Base-by-base conservation (phyloP, 2,329 filamentous ascomycete genomes). In the Aspergillus neoniger region DNA sequence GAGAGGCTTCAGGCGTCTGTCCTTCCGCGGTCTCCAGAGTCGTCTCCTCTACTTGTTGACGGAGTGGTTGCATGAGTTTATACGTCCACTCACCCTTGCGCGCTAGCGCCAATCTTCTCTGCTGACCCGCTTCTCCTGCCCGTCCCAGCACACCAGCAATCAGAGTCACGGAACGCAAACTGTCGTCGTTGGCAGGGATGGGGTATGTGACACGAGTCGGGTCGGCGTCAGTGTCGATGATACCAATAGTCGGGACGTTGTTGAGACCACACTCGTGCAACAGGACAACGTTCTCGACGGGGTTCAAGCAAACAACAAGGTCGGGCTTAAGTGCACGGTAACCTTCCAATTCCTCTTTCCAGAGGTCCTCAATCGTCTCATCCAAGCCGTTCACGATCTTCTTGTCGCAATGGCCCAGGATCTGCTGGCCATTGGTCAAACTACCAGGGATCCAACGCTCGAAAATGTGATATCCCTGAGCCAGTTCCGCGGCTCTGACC, bases 171-270 rank as follows among this genome's bases (percentile, higher is more conserved):
- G 89, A 88, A 62, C 95, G 89, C 67, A 96, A 78, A 85, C 92
- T 96, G 82, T 99, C 95, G 73, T 99, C 95, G 76, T 99, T 99
- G 54, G 92, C 92, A 2, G 95, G 95, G 68, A 99, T 97, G 14
- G 91, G 91, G 74, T 99, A 99, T 4, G 95, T 98, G 54, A 98
- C 92, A 86, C 91, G 94, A 0, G 91, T 91, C 0, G 95, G 91
- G 77, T 98, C 91, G 2, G 88, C 89, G 76, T 99, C 91, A 1
- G 95, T 98, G 77, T 99, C 95, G 67, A 98, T 90, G 60, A 99
- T 84, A 50, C 94, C 95, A 70, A 99, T 95, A 0, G 95, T 98
- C 1, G 95, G 95, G 59, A 99, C 91, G 71, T 89, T 91, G 74
- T 91, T 89, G 60, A 92, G 75, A 0, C 90, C 91, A 75, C 95